A percentile compares a stretch with the other conserved stretches of the same genome.
These are phyloP conservation scores for Phaseolus lunatus DNA, from an alignment of 306 rosid genomes.

Conservation along the genomic window DNA sequence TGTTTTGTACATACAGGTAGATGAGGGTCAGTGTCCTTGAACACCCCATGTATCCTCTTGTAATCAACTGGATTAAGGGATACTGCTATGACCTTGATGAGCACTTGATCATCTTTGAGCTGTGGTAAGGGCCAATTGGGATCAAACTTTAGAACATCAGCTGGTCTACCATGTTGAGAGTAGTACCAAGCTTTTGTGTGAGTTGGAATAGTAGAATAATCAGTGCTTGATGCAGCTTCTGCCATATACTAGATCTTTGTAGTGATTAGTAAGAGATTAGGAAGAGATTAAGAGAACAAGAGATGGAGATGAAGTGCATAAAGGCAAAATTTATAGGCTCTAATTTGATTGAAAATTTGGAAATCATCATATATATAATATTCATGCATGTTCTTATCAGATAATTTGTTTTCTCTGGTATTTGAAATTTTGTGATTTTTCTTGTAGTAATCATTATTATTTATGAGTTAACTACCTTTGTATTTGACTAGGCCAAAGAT, in stretches of 20 bases:
- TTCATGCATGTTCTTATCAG: no score
- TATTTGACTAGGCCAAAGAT: no score
- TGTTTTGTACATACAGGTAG: conserved; percentile 41
- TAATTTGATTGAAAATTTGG: no score
- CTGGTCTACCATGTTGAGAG: conserved; percentile 55
- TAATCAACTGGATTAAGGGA: conserved; percentile 74
- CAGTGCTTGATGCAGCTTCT: conserved; percentile 41
- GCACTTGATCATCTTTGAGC: conserved; percentile 60
- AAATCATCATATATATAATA: no score
- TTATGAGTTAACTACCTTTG: no score
- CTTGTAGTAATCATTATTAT: no score
- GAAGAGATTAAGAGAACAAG: no score
- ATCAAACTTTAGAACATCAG: conserved; percentile 61
- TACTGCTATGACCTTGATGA: conserved; percentile 73
- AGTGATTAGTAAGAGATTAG: background rate
- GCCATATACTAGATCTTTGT: background rate
- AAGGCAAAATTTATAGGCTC: background rate
- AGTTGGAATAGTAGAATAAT: conserved; percentile 47
- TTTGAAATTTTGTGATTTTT: no score
- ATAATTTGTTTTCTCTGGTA: no score
- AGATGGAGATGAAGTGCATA: background rate
- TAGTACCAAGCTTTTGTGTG: conserved; percentile 71
- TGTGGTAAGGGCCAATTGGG: conserved; percentile 53
- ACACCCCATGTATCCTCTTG: conserved; percentile 54
- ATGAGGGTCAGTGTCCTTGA: conserved; percentile 45